A percentile compares a stretch with the other conserved stretches of the same genome.
phyloP scores from a whole-genome alignment of 75 land plant species.

The Cupressus sempervirens region DNA sequence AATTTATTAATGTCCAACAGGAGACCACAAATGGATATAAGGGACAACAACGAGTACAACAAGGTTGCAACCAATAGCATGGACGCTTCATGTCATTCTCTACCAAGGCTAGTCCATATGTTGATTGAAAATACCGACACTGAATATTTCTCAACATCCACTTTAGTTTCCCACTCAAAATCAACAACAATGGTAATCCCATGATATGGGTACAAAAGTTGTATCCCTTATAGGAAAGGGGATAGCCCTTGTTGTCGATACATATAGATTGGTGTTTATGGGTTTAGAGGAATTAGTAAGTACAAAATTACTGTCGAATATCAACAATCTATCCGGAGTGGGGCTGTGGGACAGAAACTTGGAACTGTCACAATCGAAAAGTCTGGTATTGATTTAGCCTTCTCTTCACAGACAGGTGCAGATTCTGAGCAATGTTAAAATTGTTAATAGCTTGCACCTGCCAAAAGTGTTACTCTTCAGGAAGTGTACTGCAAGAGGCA shows the following conservation, averaged over 20 bases:
- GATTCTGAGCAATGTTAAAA: slow-evolving; percentile 71
- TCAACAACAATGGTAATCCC: slow-evolving; percentile 87
- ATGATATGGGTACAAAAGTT: slow-evolving; percentile 77
- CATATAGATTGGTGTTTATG: slow-evolving; percentile 83
- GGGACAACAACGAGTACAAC: too few relatives aligned
- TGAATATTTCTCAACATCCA: slow-evolving; percentile 83
- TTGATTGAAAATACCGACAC: slow-evolving; percentile 36
- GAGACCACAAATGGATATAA: too few relatives aligned
- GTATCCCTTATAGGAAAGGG: slow-evolving; percentile 44
- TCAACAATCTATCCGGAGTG: slow-evolving; percentile 16
- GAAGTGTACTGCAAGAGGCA: slow-evolving; percentile 91
- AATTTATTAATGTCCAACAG: too few relatives aligned
- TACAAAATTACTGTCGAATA: slow-evolving; percentile 49
- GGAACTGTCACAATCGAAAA: slow-evolving; percentile 19
- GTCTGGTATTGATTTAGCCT: slow-evolving; percentile 6
- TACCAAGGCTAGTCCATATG: slow-evolving; percentile 50
- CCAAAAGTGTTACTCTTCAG: slow-evolving; percentile 59
- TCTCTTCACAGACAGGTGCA: slow-evolving; percentile 27
- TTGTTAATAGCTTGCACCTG: slow-evolving; percentile 69
- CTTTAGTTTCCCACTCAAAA: slow-evolving; percentile 76
- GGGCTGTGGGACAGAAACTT: slow-evolving; percentile 26
- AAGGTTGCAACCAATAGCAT: too few relatives aligned
- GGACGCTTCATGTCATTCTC: slow-evolving; percentile 59
- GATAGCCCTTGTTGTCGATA: slow-evolving; percentile 34
- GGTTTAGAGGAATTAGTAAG: slow-evolving; percentile 57